Conservation (phyloP, 805 yeast species). For the Suhomyces sp. region DNA sequence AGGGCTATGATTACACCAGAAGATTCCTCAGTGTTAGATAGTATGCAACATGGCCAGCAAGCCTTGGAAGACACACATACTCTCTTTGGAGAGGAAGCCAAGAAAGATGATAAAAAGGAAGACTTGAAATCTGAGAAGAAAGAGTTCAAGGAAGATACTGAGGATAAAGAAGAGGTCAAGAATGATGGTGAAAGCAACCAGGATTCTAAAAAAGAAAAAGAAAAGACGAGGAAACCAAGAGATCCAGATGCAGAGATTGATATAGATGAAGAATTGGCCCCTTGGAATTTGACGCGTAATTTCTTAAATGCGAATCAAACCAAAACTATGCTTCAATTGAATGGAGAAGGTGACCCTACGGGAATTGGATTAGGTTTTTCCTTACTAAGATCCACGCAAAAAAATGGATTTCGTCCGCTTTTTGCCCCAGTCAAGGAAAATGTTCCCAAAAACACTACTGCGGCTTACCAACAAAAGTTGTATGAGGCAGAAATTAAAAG, state of each 20-base stretch:
- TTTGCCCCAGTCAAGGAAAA: conserved; percentile 35
- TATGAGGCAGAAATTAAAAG: conserved; percentile 87
- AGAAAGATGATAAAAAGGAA: conserved; percentile 27
- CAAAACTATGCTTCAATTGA: conserved; percentile 92
- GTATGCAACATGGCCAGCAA: conserved; percentile 94
- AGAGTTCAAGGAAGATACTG: conserved; percentile 38
- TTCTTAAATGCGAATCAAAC: conserved; percentile 94
- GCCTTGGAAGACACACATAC: conserved; percentile 76
- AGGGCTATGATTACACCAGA: conserved; percentile 89
- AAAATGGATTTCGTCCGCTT: conserved; percentile 72
- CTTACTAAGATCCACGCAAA: conserved; percentile 87
- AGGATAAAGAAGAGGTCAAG: conserved; percentile 33
- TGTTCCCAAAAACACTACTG: conserved; percentile 41
- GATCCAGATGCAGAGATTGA: conserved; percentile 48
- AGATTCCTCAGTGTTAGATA: conserved; percentile 80
- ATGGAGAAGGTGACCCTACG: conserved; percentile 93
- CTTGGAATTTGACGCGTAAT: conserved; percentile 92
- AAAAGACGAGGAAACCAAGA: conserved; percentile 24
- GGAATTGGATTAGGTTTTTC: conserved; percentile 90
- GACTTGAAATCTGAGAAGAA: conserved; percentile 15
- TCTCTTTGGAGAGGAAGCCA: conserved; percentile 39
- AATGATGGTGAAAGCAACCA: conserved; percentile 20
- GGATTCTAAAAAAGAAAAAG: conserved; percentile 19
- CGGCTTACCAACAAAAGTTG: conserved; percentile 72
- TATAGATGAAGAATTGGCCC: conserved; percentile 81